A percentile compares a stretch with the other conserved stretches of the same genome.
These are phyloP conservation scores for Apiotrichum veenhuisii DNA, from an alignment of 1,284 basidiomycete genomes.

Conservation along the genomic window DNA sequence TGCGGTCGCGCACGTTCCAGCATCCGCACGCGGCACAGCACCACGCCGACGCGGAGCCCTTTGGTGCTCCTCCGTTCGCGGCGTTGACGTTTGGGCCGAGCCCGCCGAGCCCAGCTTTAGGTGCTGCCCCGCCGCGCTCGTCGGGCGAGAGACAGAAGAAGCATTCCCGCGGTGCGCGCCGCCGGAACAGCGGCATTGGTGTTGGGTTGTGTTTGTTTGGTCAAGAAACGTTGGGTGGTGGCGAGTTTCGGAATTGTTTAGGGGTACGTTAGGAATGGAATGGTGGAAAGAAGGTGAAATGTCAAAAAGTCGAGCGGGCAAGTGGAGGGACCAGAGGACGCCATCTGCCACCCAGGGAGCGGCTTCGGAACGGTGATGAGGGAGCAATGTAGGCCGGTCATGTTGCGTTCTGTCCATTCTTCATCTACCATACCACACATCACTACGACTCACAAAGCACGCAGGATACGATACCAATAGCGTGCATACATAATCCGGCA, in stretches of 20 bases:
- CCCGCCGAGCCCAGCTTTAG: neutral
- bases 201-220: neutral
- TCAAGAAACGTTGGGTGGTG: neutral
- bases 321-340: too few relatives aligned
- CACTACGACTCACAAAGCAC: neutral
- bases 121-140: neutral
- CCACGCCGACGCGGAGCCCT: conserved; percentile 22
- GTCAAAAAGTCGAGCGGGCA: too few relatives aligned
- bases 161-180: conserved; percentile 31
- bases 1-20: conserved; percentile 42
- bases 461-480: neutral
- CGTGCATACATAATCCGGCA: neutral
- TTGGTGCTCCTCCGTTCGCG: conserved; percentile 5
- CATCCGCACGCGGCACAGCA: conserved; percentile 41
- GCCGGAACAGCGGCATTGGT: conserved; percentile 11
- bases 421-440: neutral
- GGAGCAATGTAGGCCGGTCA: too few relatives aligned
- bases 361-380: too few relatives aligned
- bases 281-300: too few relatives aligned
- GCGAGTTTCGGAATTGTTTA: neutral
- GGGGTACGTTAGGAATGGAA: too few relatives aligned
- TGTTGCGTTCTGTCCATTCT: neutral
- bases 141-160: conserved; percentile 42
- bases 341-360: too few relatives aligned
- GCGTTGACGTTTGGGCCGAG: conserved; percentile 9